phyloP scores from a whole-genome alignment of 2,329 filamentous ascomycete species.

The Akanthomyces uredinophilus region DNA sequence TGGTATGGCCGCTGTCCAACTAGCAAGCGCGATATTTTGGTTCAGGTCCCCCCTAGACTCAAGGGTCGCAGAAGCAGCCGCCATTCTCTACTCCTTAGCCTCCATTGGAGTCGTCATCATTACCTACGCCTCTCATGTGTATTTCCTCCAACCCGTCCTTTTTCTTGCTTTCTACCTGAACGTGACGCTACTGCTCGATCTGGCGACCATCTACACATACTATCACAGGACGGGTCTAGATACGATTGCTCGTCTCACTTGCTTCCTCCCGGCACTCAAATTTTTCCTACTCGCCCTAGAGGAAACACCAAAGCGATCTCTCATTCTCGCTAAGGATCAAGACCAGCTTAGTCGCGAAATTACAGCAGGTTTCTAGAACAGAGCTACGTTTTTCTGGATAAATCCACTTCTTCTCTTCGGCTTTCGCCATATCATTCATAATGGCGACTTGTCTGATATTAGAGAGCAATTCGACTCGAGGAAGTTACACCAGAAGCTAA shows the following conservation, averaged over 20 bases:
- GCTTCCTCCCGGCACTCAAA: constrained; percentile 24
- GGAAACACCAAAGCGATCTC: constrained; percentile 24
- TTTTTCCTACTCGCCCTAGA: constrained; percentile 26
- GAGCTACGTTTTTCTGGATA: constrained; percentile 10
- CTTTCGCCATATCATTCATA: not conserved
- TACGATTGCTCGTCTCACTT: constrained; percentile 25
- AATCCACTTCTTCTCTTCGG: constrained; percentile 4
- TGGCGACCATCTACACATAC: constrained; percentile 27
- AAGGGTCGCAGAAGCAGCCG: constrained; percentile 25
- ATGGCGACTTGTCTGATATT: not conserved
- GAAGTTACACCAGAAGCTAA: not conserved
- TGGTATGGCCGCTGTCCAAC: constrained; percentile 14
- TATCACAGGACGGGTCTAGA: constrained; percentile 25
- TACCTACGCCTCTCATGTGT: constrained; percentile 30
- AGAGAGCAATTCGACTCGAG: not conserved
- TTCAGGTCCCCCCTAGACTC: constrained; percentile 16
- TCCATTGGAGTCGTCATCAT: constrained; percentile 23
- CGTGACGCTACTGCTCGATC: constrained; percentile 28
- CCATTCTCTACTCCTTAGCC: constrained; percentile 24
- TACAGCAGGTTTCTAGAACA: constrained; percentile 18
- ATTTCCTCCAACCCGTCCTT: constrained; percentile 27
- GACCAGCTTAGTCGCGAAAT: constrained; percentile 17
- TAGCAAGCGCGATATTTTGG: constrained; percentile 25
- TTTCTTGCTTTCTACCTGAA: constrained; percentile 29
- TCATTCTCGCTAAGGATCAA: constrained; percentile 1